Percentiles rank a stretch among this genome's conserved stretches.
Conservation (phyloP, 2,329 filamentous ascomycete species). For the Phaeosphaeriaceae sp. region DNA sequence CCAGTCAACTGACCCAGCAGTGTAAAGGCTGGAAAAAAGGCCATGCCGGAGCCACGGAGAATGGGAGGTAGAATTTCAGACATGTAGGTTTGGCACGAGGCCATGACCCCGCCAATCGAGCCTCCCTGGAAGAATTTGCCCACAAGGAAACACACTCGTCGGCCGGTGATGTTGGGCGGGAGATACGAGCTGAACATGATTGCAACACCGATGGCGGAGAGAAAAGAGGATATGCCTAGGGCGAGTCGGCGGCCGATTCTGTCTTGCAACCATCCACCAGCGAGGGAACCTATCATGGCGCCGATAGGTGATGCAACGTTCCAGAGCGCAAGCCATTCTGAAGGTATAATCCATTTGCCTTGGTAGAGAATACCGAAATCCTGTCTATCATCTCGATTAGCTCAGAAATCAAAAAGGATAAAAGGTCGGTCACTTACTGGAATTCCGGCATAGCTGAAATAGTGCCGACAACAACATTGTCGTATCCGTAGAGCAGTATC, state of each 20-base stretch:
- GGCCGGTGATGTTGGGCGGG: slow-evolving; percentile 24
- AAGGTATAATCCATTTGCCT: slow-evolving; percentile 37
- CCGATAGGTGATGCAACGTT: slow-evolving; percentile 34
- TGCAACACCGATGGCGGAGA: slow-evolving; percentile 36
- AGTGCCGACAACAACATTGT: slow-evolving; percentile 39
- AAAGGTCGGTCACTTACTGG: slow-evolving; percentile 25
- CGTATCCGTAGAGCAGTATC: slow-evolving; percentile 40
- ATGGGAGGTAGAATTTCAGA: slow-evolving; percentile 58
- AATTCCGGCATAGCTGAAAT: slow-evolving; percentile 38
- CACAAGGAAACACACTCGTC: slow-evolving; percentile 49
- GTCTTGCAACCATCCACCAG: slow-evolving; percentile 37
- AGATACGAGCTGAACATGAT: slow-evolving; percentile 40
- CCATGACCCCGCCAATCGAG: slow-evolving; percentile 54
- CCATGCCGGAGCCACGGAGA: slow-evolving; percentile 56
- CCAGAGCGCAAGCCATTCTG: slow-evolving; percentile 38
- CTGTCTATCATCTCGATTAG: slow-evolving; percentile 15
- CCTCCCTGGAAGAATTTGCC: slow-evolving; percentile 57
- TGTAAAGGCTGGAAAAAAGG: slow-evolving; percentile 58
- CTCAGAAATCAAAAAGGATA: background rate
- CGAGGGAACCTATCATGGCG: slow-evolving; percentile 34
- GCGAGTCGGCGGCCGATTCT: slow-evolving; percentile 30
- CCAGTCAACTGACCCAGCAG: slow-evolving; percentile 58
- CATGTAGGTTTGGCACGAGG: slow-evolving; percentile 53
- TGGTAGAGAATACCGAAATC: slow-evolving; percentile 33
- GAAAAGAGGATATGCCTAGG: slow-evolving; percentile 29